Evolutionary conservation across 148 eudicot species (phyloP).

Genomic region (Rhododendron griersonianum): DNA sequence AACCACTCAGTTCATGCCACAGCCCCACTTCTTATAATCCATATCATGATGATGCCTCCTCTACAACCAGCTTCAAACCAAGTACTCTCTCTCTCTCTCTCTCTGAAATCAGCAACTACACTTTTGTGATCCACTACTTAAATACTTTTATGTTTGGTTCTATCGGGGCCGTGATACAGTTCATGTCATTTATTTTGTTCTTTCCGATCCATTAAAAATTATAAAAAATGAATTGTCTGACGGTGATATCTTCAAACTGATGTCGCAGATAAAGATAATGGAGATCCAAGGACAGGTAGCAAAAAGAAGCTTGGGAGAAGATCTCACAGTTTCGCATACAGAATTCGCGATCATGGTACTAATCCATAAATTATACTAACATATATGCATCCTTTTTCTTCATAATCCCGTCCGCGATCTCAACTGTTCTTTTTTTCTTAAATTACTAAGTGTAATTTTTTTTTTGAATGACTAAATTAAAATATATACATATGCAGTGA

Average conservation of each 20-base stretch:
- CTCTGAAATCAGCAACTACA: not conserved
- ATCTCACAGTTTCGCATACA: slow-evolving; percentile 22
- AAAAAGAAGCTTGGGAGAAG: slow-evolving; percentile 23
- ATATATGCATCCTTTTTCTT: no score
- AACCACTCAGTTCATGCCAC: slow-evolving; percentile 13
- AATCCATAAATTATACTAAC: not conserved
- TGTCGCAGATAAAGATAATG: slow-evolving; percentile 10
- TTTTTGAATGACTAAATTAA: not conserved
- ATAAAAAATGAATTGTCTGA: not conserved
- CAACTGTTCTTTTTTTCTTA: not conserved
- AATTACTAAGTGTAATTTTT: no score
- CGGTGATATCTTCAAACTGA: not conserved
- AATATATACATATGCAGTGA: slow-evolving; percentile 13
- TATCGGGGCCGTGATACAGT: no score
- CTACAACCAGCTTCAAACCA: slow-evolving; percentile 8
- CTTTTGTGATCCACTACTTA: no score
- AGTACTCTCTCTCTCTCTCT: not conserved
- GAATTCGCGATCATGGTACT: slow-evolving; percentile 38
- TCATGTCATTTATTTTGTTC: not conserved
- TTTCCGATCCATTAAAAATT: not conserved
- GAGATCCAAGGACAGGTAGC: not conserved
- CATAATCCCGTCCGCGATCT: not conserved
- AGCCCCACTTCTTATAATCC: slow-evolving; percentile 15
- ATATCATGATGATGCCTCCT: not conserved
- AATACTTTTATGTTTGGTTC: not conserved